A percentile compares a stretch with the other conserved stretches of the same genome.
These are phyloP conservation scores for Draba incana DNA, from an alignment of 345 rosid genomes.

Conservation along the genomic window DNA sequence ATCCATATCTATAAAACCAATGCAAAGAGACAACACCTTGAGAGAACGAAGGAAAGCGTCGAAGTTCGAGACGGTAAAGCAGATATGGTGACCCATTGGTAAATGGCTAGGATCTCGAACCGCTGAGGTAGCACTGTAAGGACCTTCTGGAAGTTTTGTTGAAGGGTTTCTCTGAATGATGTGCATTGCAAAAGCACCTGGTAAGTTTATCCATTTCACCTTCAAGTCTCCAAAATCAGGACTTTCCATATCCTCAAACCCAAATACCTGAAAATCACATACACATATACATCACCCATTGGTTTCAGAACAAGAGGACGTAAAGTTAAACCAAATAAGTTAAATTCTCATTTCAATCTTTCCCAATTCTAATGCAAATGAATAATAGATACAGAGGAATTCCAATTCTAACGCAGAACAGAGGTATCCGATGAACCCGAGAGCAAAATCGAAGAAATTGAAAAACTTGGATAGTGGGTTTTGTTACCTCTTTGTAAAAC, in stretches of 20 bases:
- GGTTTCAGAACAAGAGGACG: too few relatives aligned
- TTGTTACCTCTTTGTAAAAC: slow-evolving; percentile 74
- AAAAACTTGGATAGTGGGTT: neutral
- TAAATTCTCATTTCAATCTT: too few relatives aligned
- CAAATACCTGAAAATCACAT: slow-evolving; percentile 55
- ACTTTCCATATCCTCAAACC: slow-evolving; percentile 73
- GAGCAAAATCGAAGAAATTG: neutral
- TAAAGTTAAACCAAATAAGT: too few relatives aligned
- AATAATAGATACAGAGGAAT: too few relatives aligned
- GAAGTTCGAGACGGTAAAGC: slow-evolving; percentile 77
- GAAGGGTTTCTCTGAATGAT: slow-evolving; percentile 70
- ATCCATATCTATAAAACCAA: slow-evolving; percentile 6
- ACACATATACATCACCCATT: too few relatives aligned
- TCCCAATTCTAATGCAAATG: too few relatives aligned
- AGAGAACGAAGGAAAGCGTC: slow-evolving; percentile 65
- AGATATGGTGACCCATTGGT: slow-evolving; percentile 78
- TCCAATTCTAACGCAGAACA: too few relatives aligned
- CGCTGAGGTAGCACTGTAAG: slow-evolving; percentile 65
- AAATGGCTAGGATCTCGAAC: slow-evolving; percentile 72
- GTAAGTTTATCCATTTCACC: slow-evolving; percentile 81
- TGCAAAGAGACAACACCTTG: slow-evolving; percentile 49
- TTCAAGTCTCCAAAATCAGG: slow-evolving; percentile 74
- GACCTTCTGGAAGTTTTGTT: slow-evolving; percentile 85
- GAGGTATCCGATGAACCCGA: neutral
- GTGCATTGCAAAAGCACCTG: slow-evolving; percentile 65